These are phyloP conservation scores for Pseudogymnoascus sp. DNA, from an alignment of 2,329 filamentous ascomycete species.

Conservation along the genomic window DNA sequence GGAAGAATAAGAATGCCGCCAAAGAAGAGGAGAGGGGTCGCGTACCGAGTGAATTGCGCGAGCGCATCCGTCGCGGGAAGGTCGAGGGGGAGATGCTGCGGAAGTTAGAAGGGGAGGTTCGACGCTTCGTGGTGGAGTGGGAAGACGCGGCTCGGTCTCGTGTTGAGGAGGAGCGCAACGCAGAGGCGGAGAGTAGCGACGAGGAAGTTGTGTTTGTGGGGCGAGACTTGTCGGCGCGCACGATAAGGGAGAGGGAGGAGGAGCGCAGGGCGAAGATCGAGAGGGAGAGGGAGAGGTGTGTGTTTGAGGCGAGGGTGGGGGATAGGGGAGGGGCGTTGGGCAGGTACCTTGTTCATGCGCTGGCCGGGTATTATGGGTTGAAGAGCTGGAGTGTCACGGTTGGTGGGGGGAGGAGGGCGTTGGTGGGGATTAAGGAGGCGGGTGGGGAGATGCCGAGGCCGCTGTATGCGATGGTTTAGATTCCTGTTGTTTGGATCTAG, in stretches of 20 bases:
- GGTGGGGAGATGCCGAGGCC: constrained; percentile 19
- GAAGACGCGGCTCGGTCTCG: constrained; percentile 43
- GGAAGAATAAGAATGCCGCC: constrained; percentile 28
- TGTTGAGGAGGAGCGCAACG: constrained; percentile 33
- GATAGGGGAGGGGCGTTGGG: constrained; percentile 46
- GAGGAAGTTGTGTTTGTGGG: constrained; percentile 91
- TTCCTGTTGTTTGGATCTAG: too few relatives aligned
- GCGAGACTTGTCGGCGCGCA: constrained; percentile 44
- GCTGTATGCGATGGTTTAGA: constrained; percentile 17
- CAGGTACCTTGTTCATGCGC: constrained; percentile 87
- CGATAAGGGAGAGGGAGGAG: constrained; percentile 41
- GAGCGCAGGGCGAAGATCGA: constrained; percentile 46
- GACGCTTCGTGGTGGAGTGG: constrained; percentile 61
- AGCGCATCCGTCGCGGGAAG: constrained; percentile 71
- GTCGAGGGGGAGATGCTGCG: constrained; percentile 71
- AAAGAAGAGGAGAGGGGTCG: constrained; percentile 38
- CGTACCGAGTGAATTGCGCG: constrained; percentile 72
- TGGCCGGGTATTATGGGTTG: constrained; percentile 74
- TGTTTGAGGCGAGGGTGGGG: constrained; percentile 85
- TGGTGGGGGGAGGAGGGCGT: constrained; percentile 68
- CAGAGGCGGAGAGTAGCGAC: constrained; percentile 49
- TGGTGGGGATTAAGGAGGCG: constrained; percentile 60
- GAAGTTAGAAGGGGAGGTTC: constrained; percentile 75
- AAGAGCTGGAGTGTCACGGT: constrained; percentile 41
- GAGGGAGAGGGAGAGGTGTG: constrained; percentile 55